Evolutionary conservation across 768 basidiomycete species (phyloP), one percentile per base, ranked within the genome.

Genomic region (Gloeopeniophorella convolvens): DNA sequence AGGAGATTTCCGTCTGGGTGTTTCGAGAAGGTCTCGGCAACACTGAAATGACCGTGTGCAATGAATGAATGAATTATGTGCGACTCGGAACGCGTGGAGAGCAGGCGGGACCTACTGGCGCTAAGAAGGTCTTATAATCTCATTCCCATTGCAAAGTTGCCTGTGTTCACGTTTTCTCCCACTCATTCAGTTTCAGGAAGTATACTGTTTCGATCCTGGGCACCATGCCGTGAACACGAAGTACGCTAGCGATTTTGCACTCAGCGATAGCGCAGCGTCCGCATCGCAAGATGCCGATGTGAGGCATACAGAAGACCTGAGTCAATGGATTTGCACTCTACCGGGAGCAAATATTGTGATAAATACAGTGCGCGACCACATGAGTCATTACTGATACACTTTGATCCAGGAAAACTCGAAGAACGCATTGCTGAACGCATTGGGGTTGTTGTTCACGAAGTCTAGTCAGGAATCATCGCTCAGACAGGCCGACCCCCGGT

Each of bases 321-420:
- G n/a, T n/a, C n/a, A n/a, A n/a, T n/a, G n/a, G n/a, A n/a, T n/a
- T n/a, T n/a, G n/a, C n/a, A n/a, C n/a, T n/a, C n/a, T n/a, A n/a
- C n/a, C n/a, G n/a, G n/a, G n/a, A n/a, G n/a, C n/a, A n/a, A n/a
- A n/a, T n/a, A n/a, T n/a, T n/a, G n/a, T n/a, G n/a, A 37, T 40
- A 40, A 40, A 40, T 40, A 40, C 26, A 40, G 26, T 40, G 26
- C 21, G 20, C 16, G 3, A 40, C 3, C 13, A 23, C 9, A 4
- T 24, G 21, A 37, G 5, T 16, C 41, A 37, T 51, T 41, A 55
- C 12, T 47, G 20, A 15, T 50, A 55, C 32, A 57, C 48, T 8
- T 57, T 55, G 16, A 55, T 37, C 56, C 48, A 55, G 4, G 33
- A n/a, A 36, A 58, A 36, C 21, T 55, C 45, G 28, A 55, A 55